These are phyloP conservation scores for Rhizoctonia solani DNA, from an alignment of 1,284 basidiomycete genomes.

Conservation along the genomic window DNA sequence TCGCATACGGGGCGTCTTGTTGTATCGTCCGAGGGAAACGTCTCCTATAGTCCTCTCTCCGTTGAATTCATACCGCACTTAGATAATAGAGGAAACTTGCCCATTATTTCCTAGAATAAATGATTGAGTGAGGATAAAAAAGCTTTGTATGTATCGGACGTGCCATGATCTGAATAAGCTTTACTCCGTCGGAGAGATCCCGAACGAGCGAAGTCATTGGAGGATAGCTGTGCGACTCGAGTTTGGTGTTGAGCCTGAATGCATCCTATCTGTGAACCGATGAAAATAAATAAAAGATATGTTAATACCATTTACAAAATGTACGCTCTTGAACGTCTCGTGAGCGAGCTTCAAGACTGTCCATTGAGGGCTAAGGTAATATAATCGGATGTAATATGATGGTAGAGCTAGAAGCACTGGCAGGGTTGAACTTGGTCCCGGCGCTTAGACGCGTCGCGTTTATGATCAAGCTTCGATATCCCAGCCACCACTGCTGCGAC, in stretches of 20 bases:
- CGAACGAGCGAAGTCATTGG: conserved; percentile 90
- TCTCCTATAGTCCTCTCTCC: conserved; percentile 60
- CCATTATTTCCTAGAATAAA: conserved; percentile 83
- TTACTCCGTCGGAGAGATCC: conserved; percentile 94
- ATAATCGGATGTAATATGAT: not conserved
- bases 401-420: not conserved
- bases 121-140: not conserved
- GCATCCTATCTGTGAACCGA: not conserved
- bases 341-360: conserved; percentile 64
- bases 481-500: not conserved
- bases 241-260: conserved; percentile 90
- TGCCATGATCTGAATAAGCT: conserved; percentile 90
- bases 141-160: not conserved
- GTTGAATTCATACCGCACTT: conserved; percentile 20
- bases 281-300: not conserved
- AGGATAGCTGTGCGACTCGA: conserved; percentile 81
- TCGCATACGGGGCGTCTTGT: conserved; percentile 85
- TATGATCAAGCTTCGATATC: not conserved
- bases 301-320: conserved; percentile 81
- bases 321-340: conserved; percentile 73
- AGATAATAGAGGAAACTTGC: conserved; percentile 47
- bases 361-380: conserved; percentile 45
- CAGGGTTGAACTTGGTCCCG: conserved; percentile 1
- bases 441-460: conserved; percentile 30
- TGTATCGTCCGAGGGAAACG: conserved; percentile 88